A percentile compares a stretch with the other conserved stretches of the same genome.
phyloP scores from a whole-genome alignment of 2,329 filamentous ascomycete species.

The Corniculantispora saksenae region DNA sequence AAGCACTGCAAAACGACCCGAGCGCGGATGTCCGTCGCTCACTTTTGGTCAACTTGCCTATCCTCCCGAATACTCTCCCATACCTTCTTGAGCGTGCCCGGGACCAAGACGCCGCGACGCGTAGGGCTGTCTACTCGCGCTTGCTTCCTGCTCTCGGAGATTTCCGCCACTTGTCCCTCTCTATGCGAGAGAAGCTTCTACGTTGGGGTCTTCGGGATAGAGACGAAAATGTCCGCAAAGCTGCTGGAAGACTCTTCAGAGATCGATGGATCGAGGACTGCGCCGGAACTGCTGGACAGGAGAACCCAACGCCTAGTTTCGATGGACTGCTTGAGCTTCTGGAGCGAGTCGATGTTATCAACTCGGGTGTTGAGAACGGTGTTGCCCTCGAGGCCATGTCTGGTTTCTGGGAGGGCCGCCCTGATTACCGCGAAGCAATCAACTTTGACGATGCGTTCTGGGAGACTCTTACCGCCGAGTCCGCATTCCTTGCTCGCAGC shows the following conservation, averaged over 20 bases:
- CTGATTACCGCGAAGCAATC: slow-evolving; percentile 75
- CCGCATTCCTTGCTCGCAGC: slow-evolving; percentile 84
- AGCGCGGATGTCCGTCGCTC: slow-evolving; percentile 90
- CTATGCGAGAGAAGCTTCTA: slow-evolving; percentile 92
- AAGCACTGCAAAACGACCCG: slow-evolving; percentile 89
- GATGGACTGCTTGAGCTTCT: slow-evolving; percentile 87
- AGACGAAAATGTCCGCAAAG: slow-evolving; percentile 91
- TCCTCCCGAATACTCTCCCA: slow-evolving; percentile 77
- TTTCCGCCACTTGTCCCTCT: slow-evolving; percentile 88
- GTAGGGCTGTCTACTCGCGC: slow-evolving; percentile 82
- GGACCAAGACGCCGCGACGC: slow-evolving; percentile 81
- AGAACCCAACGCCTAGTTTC: slow-evolving; percentile 66
- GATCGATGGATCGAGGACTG: slow-evolving; percentile 99
- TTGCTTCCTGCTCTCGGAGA: slow-evolving; percentile 87
- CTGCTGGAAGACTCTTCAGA: slow-evolving; percentile 83
- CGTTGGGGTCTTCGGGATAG: slow-evolving; percentile 93
- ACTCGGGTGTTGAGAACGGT: slow-evolving; percentile 85
- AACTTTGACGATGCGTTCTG: slow-evolving; percentile 75
- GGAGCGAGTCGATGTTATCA: slow-evolving; percentile 90
- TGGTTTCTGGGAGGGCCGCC: slow-evolving; percentile 91
- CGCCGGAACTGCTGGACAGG: slow-evolving; percentile 64
- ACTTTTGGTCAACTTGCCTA: slow-evolving; percentile 85
- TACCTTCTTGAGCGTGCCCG: slow-evolving; percentile 88
- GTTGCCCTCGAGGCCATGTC: slow-evolving; percentile 93
- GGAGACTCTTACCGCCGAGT: slow-evolving; percentile 80